Conservation (phyloP, 148 eudicot species). For the Rhododendron griersonianum region DNA sequence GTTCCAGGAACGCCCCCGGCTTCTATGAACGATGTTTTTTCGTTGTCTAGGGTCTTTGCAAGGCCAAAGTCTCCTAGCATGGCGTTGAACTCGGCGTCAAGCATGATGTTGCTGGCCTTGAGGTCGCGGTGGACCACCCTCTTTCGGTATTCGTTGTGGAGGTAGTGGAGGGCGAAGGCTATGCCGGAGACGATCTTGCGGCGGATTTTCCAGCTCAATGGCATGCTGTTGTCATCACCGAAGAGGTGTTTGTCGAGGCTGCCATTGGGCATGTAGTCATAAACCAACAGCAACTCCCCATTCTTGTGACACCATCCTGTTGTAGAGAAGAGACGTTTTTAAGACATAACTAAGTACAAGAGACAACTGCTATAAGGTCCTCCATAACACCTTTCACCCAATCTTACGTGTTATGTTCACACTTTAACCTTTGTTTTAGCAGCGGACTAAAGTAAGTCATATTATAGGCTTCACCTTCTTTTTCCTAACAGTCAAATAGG, state of each 20-base stretch:
- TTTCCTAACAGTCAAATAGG: no score
- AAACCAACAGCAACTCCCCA: constrained; percentile 60
- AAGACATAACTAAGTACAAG: neutral
- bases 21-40: constrained; percentile 62
- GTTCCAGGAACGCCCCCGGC: constrained; percentile 71
- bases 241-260: constrained; percentile 75
- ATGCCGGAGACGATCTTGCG: constrained; percentile 43
- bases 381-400: neutral
- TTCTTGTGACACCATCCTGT: constrained; percentile 92
- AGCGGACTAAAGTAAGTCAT: no score
- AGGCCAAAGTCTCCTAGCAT: constrained; percentile 85
- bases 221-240: constrained; percentile 6
- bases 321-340: neutral
- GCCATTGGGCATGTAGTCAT: constrained; percentile 87
- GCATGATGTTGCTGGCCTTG: constrained; percentile 87
- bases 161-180: constrained; percentile 53
- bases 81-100: constrained; percentile 70
- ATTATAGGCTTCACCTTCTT: no score
- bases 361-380: neutral
- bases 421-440: no score
- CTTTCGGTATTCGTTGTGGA: constrained; percentile 67
- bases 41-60: constrained; percentile 74
- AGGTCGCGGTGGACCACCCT: constrained; percentile 82
- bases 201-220: constrained; percentile 44
- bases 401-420: neutral